Evolutionary conservation across 1,139 yeast species (phyloP).

Genomic region (Casaregolazyma suthepensis): DNA sequence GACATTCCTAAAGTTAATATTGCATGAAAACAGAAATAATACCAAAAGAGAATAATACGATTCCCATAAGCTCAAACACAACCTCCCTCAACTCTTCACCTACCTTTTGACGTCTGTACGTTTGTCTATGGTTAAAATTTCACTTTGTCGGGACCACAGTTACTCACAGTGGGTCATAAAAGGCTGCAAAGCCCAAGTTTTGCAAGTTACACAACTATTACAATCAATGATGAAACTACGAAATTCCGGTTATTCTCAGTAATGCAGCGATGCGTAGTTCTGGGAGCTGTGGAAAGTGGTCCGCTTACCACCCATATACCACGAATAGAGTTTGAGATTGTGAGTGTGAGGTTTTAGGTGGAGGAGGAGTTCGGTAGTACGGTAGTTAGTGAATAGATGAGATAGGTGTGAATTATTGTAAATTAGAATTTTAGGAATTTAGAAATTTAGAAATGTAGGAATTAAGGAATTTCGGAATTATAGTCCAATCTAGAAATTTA

Average conservation of each 20-base stretch:
- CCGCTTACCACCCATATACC: conserved; percentile 35
- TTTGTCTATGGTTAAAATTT: background rate
- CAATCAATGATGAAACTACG: conserved; percentile 57
- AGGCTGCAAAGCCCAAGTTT: conserved; percentile 12
- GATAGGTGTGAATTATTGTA: no score
- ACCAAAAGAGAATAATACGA: background rate
- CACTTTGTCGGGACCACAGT: conserved; percentile 3
- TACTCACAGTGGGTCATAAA: conserved; percentile 7
- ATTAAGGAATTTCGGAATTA: no score
- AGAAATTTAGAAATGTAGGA: no score
- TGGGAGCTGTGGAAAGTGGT: conserved; percentile 40
- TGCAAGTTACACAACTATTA: conserved; percentile 51
- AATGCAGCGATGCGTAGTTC: conserved; percentile 24
- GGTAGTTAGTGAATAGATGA: no score
- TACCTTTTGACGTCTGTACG: background rate
- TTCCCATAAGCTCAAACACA: background rate
- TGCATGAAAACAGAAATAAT: background rate
- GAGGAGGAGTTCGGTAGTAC: no score
- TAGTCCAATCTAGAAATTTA: no score
- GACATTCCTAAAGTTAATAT: background rate
- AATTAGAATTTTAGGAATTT: no score
- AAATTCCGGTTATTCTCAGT: conserved; percentile 34
- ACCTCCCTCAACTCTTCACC: background rate
- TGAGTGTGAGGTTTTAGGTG: no score
- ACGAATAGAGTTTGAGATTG: conserved; percentile 16